Conservation (phyloP, 1,284 basidiomycete species). For the Paramarasmius palmivorus region DNA sequence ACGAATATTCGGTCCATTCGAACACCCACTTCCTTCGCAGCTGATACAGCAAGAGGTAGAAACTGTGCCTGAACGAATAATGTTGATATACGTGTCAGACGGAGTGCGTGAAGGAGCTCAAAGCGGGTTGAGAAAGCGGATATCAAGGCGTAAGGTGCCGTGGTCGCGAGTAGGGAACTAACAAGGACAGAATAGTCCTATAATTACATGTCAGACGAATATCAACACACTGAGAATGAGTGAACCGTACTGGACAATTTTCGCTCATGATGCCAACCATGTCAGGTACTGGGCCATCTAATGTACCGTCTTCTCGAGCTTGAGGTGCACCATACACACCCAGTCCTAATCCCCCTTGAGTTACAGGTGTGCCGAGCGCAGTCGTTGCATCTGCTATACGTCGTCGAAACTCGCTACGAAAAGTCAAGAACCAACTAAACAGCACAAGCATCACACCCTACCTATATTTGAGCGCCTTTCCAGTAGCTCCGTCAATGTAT, state of each 20-base stretch:
- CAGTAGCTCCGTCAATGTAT: conserved; percentile 58
- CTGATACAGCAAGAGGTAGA: conserved; percentile 47
- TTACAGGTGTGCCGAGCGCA: conserved; percentile 45
- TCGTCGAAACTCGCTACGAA: not conserved
- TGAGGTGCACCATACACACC: conserved; percentile 3
- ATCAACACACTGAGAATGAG: not conserved
- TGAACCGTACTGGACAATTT: conserved; percentile 57
- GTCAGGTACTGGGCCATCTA: conserved; percentile 38
- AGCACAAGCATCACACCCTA: conserved; percentile 41
- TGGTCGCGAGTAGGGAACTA: conserved; percentile 54
- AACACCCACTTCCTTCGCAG: conserved; percentile 53
- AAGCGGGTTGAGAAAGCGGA: conserved; percentile 66
- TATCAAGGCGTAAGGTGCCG: conserved; percentile 63
- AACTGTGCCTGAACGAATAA: conserved; percentile 62
- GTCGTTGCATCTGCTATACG: conserved; percentile 49
- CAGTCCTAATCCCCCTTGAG: conserved; percentile 59
- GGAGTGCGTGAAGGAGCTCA: conserved; percentile 62
- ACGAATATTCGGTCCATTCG: conserved; percentile 21
- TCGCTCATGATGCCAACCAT: conserved; percentile 69
- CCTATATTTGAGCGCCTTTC: conserved; percentile 41
- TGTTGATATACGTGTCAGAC: conserved; percentile 52
- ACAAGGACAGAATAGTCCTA: conserved; percentile 66
- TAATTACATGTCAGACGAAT: not conserved
- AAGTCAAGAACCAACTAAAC: not conserved
- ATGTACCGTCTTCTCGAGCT: conserved; percentile 6